Base-by-base conservation (phyloP, 2,329 filamentous ascomycete species). In the Grosmannia clavigera region DNA sequence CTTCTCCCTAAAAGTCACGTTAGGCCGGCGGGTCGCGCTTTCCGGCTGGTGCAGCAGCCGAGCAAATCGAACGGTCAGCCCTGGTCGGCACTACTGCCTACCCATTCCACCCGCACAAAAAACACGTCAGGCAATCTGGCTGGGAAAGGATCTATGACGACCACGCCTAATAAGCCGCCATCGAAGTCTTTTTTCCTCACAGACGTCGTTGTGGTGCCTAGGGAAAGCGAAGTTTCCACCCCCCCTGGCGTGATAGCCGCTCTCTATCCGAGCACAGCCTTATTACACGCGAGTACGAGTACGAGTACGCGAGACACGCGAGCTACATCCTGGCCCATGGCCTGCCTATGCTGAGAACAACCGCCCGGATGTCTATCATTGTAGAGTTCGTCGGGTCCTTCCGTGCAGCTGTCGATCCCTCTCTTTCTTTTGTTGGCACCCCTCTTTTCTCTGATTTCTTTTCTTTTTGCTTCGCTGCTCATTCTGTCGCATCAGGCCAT, bases 321-420 rank as follows among this genome's bases (percentile, higher is more conserved):
- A 51, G 29, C 40, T 14, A 43, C 40, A 29, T 52, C 27, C 50
- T 51, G 50, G 53, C 31, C 53, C 53, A 55, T 40, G 53, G 53
- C 50, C 25, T 29, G 12, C 6, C 25, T 14, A 5, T 29, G 11
- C 12, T 29, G 25, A 25, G 22, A 52, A 27, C 50, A 27, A 16
- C 22, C 22, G 48, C 29, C 5, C 14, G 52, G n/a, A 78, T 78
- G 77, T 77, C 77, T 63, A 69, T 78, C 60, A 74, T 79, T 63
- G 72, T 73, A 64, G 76, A 79, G 76, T 79, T 67, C 68, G 76
- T 75, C 54, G 48, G 50, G 4, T 19, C 38, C 35, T 43, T 46
- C 50, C 51, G 22, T 48, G 50, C 52, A 11, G 33, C 53, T 40
- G 54, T 31, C 54, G 25, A 43, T 52, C 31, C 29, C n/a, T 14